Evolutionary conservation across 2,329 filamentous ascomycete species (phyloP).

Genomic region (Neofusicoccum sp.): DNA sequence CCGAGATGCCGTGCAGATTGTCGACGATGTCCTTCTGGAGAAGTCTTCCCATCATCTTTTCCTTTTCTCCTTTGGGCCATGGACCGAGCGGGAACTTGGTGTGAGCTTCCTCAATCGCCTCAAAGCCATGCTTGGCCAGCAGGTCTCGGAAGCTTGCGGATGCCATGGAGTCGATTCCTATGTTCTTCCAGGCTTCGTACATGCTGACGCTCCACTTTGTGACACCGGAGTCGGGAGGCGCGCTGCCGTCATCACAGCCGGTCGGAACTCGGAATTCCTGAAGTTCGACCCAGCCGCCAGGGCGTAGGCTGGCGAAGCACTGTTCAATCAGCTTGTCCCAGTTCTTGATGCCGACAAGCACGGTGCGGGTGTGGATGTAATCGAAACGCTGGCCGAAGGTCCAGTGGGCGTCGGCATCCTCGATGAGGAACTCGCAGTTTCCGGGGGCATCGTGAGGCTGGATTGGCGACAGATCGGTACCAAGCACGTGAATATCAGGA

Average conservation of each 20-base stretch:
- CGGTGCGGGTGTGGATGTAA: conserved; percentile 54
- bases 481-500: conserved; percentile 23
- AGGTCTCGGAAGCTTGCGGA: conserved; percentile 36
- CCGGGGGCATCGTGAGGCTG: conserved; percentile 26
- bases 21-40: conserved; percentile 24
- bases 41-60: conserved; percentile 51
- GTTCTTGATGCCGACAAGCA: conserved; percentile 52
- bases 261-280: conserved; percentile 39
- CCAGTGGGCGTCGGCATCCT: conserved; percentile 49
- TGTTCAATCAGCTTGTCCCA: conserved; percentile 49
- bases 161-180: conserved; percentile 44
- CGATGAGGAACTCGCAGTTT: conserved; percentile 30
- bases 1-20: conserved; percentile 25
- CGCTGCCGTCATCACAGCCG: conserved; percentile 25
- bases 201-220: conserved; percentile 26
- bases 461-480: conserved; percentile 32
- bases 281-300: conserved; percentile 51
- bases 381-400: conserved; percentile 53
- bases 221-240: conserved; percentile 20
- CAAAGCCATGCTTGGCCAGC: conserved; percentile 45
- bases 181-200: conserved; percentile 37
- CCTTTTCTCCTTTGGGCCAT: conserved; percentile 49
- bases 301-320: conserved; percentile 37
- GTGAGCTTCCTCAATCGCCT: conserved; percentile 39
- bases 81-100: conserved; percentile 39